Evolutionary conservation across 495 filamentous ascomycete species (phyloP).

Genomic region (Astrocystis sublimbata): DNA sequence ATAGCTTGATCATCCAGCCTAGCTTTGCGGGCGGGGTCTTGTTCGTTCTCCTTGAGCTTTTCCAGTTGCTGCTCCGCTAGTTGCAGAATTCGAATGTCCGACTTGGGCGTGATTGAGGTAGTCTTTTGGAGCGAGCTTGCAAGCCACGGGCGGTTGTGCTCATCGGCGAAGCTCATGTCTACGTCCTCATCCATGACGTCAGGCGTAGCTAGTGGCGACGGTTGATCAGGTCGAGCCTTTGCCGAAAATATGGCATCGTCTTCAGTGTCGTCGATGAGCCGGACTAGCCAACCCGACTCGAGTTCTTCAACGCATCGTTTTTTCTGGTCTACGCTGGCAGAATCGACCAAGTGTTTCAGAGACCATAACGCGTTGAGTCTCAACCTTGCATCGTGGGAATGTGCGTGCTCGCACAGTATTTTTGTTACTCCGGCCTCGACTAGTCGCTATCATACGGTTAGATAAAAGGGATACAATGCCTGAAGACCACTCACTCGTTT

Average conservation of each 20-base stretch:
- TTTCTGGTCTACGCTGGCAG: slow-evolving; percentile 67
- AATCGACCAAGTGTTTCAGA: slow-evolving; percentile 80
- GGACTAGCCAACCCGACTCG: slow-evolving; percentile 74
- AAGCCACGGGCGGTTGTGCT: slow-evolving; percentile 36
- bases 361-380: slow-evolving; percentile 87
- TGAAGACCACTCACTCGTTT: slow-evolving; percentile 62
- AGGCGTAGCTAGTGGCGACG: slow-evolving; percentile 31
- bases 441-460: slow-evolving; percentile 56
- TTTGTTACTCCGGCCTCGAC: slow-evolving; percentile 74
- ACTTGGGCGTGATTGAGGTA: slow-evolving; percentile 14
- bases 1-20: slow-evolving; percentile 78
- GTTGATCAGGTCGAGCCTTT: slow-evolving; percentile 31
- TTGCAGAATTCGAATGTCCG: slow-evolving; percentile 34
- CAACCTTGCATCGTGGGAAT: slow-evolving; percentile 69
- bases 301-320: slow-evolving; percentile 74
- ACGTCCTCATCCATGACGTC: slow-evolving; percentile 66
- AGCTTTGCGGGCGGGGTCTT: slow-evolving; percentile 57
- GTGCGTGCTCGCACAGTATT: slow-evolving; percentile 80
- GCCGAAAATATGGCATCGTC: slow-evolving; percentile 47
- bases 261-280: slow-evolving; percentile 64
- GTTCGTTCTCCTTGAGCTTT: slow-evolving; percentile 56
- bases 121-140: slow-evolving; percentile 29
- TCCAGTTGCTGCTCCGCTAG: slow-evolving; percentile 52
- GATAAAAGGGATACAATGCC: slow-evolving; percentile 22
- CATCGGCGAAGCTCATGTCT: slow-evolving; percentile 46